Evolutionary conservation across 495 filamentous ascomycete species (phyloP).

Genomic region (Podospora fimiseda): DNA sequence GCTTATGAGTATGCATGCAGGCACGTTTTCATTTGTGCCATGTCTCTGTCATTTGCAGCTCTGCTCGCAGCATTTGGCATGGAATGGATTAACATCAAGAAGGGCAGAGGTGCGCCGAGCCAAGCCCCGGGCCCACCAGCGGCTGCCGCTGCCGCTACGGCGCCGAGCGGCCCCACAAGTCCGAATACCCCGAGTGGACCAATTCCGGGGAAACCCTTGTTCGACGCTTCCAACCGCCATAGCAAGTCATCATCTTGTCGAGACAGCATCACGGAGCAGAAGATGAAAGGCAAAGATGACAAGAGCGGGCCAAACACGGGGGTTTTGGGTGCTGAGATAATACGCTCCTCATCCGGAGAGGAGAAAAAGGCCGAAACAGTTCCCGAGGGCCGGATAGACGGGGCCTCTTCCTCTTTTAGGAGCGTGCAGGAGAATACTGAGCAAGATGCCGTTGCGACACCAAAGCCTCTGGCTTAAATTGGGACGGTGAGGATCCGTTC

Average conservation of each 20-base stretch:
- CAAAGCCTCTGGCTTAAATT: not conserved
- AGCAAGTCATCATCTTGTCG: conserved; percentile 1
- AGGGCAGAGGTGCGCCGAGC: conserved; percentile 18
- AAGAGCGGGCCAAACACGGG: not conserved
- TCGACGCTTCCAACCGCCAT: not conserved
- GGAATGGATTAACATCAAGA: conserved; percentile 60
- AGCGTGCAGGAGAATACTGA: too few relatives aligned
- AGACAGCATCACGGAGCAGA: not conserved
- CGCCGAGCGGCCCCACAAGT: not conserved
- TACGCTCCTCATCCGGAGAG: not conserved
- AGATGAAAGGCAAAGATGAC: not conserved
- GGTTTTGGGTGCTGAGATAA: not conserved
- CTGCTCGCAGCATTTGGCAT: conserved; percentile 47
- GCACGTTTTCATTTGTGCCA: conserved; percentile 45
- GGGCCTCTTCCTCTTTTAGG: not conserved
- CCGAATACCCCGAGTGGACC: not conserved
- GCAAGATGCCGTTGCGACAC: too few relatives aligned
- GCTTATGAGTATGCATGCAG: conserved; percentile 55
- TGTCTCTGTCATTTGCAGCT: conserved; percentile 48
- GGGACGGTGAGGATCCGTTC: too few relatives aligned
- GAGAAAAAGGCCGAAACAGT: not conserved
- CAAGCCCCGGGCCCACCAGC: conserved; percentile 5
- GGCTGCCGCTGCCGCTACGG: not conserved
- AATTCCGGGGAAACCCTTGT: not conserved
- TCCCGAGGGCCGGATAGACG: not conserved